Conservation (phyloP, 2,329 filamentous ascomycete genomes). For the Fusarium dlaminii region DNA sequence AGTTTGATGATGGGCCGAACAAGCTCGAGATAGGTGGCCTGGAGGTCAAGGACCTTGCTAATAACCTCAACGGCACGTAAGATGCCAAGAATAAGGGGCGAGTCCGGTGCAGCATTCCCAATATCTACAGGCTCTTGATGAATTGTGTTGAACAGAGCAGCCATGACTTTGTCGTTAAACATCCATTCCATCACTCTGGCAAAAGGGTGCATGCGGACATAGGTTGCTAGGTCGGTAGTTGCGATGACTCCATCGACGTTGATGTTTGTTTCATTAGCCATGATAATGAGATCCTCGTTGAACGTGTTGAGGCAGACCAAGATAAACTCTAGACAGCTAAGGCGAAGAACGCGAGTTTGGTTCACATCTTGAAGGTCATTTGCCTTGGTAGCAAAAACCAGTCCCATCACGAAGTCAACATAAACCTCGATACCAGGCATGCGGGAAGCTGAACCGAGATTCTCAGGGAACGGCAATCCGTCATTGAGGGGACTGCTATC, state of each 20-base stretch:
- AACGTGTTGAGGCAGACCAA: constrained; percentile 82
- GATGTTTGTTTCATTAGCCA: constrained; percentile 82
- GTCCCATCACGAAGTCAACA: constrained; percentile 87
- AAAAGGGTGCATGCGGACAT: constrained; percentile 91
- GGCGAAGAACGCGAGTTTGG: constrained; percentile 78
- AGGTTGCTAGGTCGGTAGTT: constrained; percentile 78
- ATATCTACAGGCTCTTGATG: constrained; percentile 80
- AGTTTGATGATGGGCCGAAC: constrained; percentile 81
- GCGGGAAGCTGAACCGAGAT: constrained; percentile 79
- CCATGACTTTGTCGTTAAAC: constrained; percentile 90
- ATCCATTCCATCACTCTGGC: constrained; percentile 97
- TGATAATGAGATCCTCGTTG: constrained; percentile 90
- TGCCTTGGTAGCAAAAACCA: constrained; percentile 75
- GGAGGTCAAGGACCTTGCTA: constrained; percentile 82
- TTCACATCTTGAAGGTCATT: constrained; percentile 72
- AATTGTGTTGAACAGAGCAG: constrained; percentile 78
- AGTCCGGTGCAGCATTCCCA: constrained; percentile 76
- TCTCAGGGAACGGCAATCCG: constrained; percentile 85
- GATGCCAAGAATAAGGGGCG: constrained; percentile 82
- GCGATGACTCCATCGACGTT: constrained; percentile 79
- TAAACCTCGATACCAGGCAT: constrained; percentile 89
- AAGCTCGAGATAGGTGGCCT: constrained; percentile 90
- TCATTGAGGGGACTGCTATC: constrained; percentile 74
- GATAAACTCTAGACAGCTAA: constrained; percentile 86
- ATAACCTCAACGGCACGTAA: constrained; percentile 85